Evolutionary conservation across 805 yeast species (phyloP), one percentile per base, ranked within the genome.

Genomic region (Candida quercuum): DNA sequence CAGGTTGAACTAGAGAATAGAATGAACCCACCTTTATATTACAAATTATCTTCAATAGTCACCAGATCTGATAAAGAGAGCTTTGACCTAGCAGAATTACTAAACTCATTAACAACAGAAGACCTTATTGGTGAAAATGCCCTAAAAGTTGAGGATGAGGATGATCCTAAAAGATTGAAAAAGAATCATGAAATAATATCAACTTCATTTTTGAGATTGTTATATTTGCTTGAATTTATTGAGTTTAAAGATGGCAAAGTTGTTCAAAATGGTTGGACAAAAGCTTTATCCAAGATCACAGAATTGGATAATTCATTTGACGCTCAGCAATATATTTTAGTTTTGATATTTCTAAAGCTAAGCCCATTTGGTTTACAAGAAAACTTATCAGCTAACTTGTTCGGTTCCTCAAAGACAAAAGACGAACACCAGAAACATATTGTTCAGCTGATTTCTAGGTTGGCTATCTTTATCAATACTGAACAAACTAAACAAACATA

Each of bases 401-500:
- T 62, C 18, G 69, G 71, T 16, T 63, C 60, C 22, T 64, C 74
- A 6, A 59, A 59, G 16, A 46, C 56, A 12, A 49, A 52, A 6
- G 49, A 52, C 19, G 42, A 43, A 2, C 43, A 42, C 5, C 63
- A 64, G 21, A 54, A 60, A 9, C 41, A 56, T 21, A 56, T 64
- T 10, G 63, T 70, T 13, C 52, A 63, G 18, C 49, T 78, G 32
- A 57, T 77, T 16, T 58, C 77, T 7, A 71, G 82, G 44, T 56
- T 78, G 10, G 61, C 74, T 13, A 57, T 72, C 3, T 56, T 77
- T 5, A 60, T 76, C 27, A 60, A 68, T 15, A 51, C 70, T 3
- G 64, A 69, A 5, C 79, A 80, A 32, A 66, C 63, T 51, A 76
- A 76, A 20, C 66, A 66, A 28, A 74, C 72, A 35, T 80, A 76